Conservation (phyloP, 2,329 filamentous ascomycete genomes). For the Aspergillus japonicus region DNA sequence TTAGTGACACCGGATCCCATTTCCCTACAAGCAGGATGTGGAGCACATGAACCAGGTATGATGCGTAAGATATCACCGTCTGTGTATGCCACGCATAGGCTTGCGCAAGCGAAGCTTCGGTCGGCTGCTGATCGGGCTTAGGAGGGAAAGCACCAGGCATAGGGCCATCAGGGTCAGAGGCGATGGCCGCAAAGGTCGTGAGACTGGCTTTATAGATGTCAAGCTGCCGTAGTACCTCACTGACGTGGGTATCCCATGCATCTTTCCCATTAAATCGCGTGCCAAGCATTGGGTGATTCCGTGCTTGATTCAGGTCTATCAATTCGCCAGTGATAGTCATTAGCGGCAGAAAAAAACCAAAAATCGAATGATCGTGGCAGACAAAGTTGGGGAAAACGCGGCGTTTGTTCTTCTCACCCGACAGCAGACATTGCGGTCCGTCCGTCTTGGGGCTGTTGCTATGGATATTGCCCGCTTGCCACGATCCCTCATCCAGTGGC, state of each 20-base stretch:
- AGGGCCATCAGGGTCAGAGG: constrained; percentile 27
- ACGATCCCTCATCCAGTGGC: constrained; percentile 82
- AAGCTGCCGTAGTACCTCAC: constrained; percentile 76
- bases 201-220: constrained; percentile 79
- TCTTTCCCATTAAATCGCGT: constrained; percentile 68
- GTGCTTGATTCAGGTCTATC: constrained; percentile 83
- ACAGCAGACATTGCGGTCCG: constrained; percentile 36
- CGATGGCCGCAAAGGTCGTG: constrained; percentile 37
- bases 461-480: constrained; percentile 80
- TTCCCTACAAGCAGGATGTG: constrained; percentile 91
- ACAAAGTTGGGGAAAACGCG: constrained; percentile 75
- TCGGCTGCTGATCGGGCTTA: constrained; percentile 60
- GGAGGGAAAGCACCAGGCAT: constrained; percentile 56
- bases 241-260: constrained; percentile 77
- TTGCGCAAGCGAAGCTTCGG: constrained; percentile 30
- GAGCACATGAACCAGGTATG: constrained; percentile 87
- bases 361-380: constrained; percentile 84
- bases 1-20: constrained; percentile 91
- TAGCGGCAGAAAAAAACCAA: constrained; percentile 87
- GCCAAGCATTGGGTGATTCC: constrained; percentile 83
- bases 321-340: constrained; percentile 94
- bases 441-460: constrained; percentile 47
- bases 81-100: constrained; percentile 63
- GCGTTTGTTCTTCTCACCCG: constrained; percentile 45
- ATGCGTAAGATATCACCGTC: constrained; percentile 84